Conservation (phyloP, 495 filamentous ascomycete species). For the Daldinia vernicosa region DNA sequence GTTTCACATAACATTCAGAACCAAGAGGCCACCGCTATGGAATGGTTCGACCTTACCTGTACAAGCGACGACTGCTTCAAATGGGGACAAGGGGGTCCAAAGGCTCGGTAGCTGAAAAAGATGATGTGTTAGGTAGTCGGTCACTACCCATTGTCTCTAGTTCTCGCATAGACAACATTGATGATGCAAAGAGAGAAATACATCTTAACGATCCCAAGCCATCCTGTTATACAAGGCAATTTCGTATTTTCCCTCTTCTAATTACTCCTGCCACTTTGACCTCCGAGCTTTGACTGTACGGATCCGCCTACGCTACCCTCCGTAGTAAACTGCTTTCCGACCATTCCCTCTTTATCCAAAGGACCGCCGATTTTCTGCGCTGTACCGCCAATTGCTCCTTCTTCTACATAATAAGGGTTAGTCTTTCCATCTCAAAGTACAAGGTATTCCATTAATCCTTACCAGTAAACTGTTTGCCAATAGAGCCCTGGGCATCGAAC, state of each 20-base stretch:
- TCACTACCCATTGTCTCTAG: neutral
- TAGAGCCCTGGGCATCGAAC: slow-evolving; percentile 47
- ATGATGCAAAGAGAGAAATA: neutral
- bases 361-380: slow-evolving; percentile 61
- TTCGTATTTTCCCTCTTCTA: slow-evolving; percentile 4
- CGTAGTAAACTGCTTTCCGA: slow-evolving; percentile 56
- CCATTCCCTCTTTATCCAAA: slow-evolving; percentile 53
- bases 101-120: neutral
- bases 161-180: too few species aligned
- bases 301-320: slow-evolving; percentile 53
- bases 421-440: neutral
- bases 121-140: neutral
- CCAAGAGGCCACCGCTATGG: slow-evolving; percentile 58
- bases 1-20: slow-evolving; percentile 62
- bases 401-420: slow-evolving; percentile 43
- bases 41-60: slow-evolving; percentile 59
- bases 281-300: slow-evolving; percentile 56
- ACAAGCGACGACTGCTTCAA: slow-evolving; percentile 46
- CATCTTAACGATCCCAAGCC: neutral
- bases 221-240: neutral
- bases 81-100: slow-evolving; percentile 48
- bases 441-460: neutral
- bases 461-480: slow-evolving; percentile 53
- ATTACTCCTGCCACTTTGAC: slow-evolving; percentile 47
- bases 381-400: slow-evolving; percentile 54